Conservation (phyloP, 768 basidiomycete species). For the Cystobasidium onofrii region DNA sequence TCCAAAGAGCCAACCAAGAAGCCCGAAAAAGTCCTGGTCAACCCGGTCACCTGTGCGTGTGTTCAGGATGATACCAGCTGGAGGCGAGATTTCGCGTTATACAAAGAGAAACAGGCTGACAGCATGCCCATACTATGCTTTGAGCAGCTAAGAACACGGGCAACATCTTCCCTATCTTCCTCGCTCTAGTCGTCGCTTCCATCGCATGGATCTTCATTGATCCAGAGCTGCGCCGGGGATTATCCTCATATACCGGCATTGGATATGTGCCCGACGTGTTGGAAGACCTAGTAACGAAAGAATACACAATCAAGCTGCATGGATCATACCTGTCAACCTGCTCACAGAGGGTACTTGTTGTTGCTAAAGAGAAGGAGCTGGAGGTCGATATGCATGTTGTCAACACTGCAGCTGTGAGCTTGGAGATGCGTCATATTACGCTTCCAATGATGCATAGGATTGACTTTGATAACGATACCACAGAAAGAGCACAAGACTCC, state of each 20-base stretch:
- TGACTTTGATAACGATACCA: background rate
- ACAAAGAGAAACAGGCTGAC: background rate
- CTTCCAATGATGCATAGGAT: background rate
- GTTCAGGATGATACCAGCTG: too few relatives aligned
- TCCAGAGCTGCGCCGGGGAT: slow-evolving; percentile 11
- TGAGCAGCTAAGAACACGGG: background rate
- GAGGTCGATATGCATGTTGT: slow-evolving; percentile 6
- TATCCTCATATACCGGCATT: slow-evolving; percentile 19
- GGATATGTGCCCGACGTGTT: background rate
- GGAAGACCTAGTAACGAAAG: slow-evolving; percentile 14
- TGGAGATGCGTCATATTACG: background rate
- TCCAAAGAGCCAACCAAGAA: background rate
- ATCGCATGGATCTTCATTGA: slow-evolving; percentile 25
- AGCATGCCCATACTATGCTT: background rate
- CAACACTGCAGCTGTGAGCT: background rate
- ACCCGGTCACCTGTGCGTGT: background rate
- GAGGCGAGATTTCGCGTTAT: too few relatives aligned
- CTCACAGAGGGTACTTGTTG: slow-evolving; percentile 19
- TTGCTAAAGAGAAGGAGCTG: slow-evolving; percentile 27
- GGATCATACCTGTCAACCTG: slow-evolving; percentile 15
- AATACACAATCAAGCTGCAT: slow-evolving; percentile 21
- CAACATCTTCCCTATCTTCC: slow-evolving; percentile 17
- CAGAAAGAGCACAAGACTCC: slow-evolving; percentile 25
- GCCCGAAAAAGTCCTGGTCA: background rate
- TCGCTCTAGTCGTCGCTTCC: background rate